Conservation (phyloP, 768 basidiomycete species). For the Tulasnella sp. region DNA sequence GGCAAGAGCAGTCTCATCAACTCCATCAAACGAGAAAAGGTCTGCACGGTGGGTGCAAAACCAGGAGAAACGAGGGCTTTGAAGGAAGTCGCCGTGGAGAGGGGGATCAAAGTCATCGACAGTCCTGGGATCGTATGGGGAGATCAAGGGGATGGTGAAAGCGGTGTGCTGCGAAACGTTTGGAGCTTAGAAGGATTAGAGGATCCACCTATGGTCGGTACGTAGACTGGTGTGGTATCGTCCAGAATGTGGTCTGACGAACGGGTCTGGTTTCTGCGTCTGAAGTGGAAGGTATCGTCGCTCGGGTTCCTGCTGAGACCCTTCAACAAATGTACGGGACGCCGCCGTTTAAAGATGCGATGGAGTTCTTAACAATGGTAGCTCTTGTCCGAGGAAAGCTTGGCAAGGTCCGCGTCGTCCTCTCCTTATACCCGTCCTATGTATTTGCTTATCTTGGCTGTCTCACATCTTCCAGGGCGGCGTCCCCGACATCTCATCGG, state of each 20-base stretch:
- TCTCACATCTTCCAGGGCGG: slow-evolving; percentile 64
- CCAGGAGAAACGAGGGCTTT: slow-evolving; percentile 92
- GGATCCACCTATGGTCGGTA: slow-evolving; percentile 88
- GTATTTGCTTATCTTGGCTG: neutral
- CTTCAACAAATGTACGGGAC: slow-evolving; percentile 85
- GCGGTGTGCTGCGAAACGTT: slow-evolving; percentile 60
- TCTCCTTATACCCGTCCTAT: neutral
- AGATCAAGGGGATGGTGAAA: slow-evolving; percentile 43
- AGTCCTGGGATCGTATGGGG: slow-evolving; percentile 91
- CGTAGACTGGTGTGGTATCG: slow-evolving; percentile 40
- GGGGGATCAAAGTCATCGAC: slow-evolving; percentile 89
- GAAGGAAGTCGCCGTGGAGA: slow-evolving; percentile 89
- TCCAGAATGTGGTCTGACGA: neutral
- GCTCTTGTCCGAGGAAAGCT: slow-evolving; percentile 82
- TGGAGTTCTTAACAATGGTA: slow-evolving; percentile 89
- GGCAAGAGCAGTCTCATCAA: slow-evolving; percentile 96
- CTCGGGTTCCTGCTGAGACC: slow-evolving; percentile 68
- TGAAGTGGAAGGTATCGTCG: slow-evolving; percentile 83
- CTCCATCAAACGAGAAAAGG: slow-evolving; percentile 77
- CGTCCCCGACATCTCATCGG: slow-evolving; percentile 80
- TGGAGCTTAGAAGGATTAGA: slow-evolving; percentile 88
- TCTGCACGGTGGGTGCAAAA: slow-evolving; percentile 92
- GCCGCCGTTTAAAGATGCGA: slow-evolving; percentile 67
- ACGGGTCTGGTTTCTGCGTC: neutral
- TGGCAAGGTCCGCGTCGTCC: slow-evolving; percentile 60